Evolutionary conservation across 208 protist species (phyloP), one percentile per base, ranked within the genome.

Genomic region (Crithidia brevicula): DNA sequence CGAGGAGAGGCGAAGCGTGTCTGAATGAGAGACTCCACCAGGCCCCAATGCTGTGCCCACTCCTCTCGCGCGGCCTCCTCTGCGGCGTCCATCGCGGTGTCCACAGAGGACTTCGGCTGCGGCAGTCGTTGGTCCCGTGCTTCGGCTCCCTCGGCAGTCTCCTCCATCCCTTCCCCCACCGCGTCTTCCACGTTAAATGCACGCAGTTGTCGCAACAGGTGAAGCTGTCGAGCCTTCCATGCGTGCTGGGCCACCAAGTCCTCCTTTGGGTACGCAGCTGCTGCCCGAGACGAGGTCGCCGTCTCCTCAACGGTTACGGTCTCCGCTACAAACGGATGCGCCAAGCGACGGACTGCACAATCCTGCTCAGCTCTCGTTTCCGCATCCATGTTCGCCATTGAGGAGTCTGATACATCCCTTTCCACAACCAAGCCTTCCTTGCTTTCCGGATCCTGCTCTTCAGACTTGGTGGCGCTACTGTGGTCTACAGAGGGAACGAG

Each of bases 31-130:
- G 84, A 77, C 61, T 94, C 83, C 54, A 94, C 18, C 25, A 88
- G 67, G 23, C 81, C 83, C 85, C 85, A 94, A 57, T 94, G 88
- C 57, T 91, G 78, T 11, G 82, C 66, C 51, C 75, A 87, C 42
- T 76, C 70, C 47, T 74, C 51, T 28, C 62, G 49, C 25, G 60
- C 50, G 11, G 68, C 70, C 18, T 50, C 56, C 36, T 77, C 72
- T 9, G 72, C 64, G 4, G 49, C 53, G 22, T 77, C 64, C 38
- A 70, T 40, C 8, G 38, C 72, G 6, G 62, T n/a, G 22, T 63
- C 62, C 13, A 47, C 54, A 1, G 34, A 52, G 3, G 27, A 23
- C 54, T 40, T 58, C 16, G 34, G 9, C 28, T 6, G 31, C 13
- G 28, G 30, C 7, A 50, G 8, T 16, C 11, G 9, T 16, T 20